A percentile compares a stretch with the other conserved stretches of the same genome.
These are phyloP conservation scores for Sporothrix pallida DNA, from an alignment of 2,329 filamentous ascomycete species.

Conservation along the genomic window DNA sequence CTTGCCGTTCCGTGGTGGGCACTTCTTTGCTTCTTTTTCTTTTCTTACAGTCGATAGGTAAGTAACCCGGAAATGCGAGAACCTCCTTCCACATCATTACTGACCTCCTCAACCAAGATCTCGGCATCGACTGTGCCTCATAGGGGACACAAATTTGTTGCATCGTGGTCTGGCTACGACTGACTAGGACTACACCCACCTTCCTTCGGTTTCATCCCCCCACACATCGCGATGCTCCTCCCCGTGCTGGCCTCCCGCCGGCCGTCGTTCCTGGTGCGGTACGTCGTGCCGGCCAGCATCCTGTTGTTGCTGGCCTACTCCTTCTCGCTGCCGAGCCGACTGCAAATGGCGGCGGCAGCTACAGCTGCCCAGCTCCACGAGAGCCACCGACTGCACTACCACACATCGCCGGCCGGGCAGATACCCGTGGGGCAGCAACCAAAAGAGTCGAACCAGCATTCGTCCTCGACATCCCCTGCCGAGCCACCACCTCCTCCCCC, in stretches of 20 bases:
- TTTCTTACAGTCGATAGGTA: not conserved
- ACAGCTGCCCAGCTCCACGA: slow-evolving; percentile 9
- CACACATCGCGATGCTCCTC: slow-evolving; percentile 44
- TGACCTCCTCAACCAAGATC: not conserved
- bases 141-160: not conserved
- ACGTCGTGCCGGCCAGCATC: slow-evolving; percentile 46
- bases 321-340: slow-evolving; percentile 36
- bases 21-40: not conserved
- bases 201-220: not conserved
- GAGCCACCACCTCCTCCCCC: not conserved
- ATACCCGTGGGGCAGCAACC: not conserved
- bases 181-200: not conserved
- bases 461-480: not conserved
- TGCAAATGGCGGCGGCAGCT: slow-evolving; percentile 12
- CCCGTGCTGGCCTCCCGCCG: slow-evolving; percentile 50
- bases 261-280: slow-evolving; percentile 49
- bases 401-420: not conserved
- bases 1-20: slow-evolving; percentile 7
- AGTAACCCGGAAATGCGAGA: not conserved
- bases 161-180: not conserved
- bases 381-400: slow-evolving; percentile 27
- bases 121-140: not conserved
- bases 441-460: no score
- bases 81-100: not conserved
- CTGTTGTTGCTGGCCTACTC: slow-evolving; percentile 47